These are phyloP conservation scores for Trifolium repens DNA, from an alignment of 306 rosid genomes.

Conservation along the genomic window DNA sequence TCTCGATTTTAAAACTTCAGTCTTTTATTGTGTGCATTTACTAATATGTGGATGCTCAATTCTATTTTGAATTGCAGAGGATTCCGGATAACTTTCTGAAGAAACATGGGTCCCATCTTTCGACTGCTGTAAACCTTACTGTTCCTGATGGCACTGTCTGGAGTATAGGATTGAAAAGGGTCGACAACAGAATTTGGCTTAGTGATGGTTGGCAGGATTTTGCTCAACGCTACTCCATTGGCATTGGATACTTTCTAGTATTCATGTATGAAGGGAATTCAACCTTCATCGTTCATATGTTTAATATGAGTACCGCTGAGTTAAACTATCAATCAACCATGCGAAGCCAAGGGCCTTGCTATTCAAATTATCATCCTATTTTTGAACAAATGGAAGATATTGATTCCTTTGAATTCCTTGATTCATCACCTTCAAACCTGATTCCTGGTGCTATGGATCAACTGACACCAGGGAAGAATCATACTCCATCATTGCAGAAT, in stretches of 20 bases:
- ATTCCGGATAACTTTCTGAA: slow-evolving; percentile 80
- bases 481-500: slow-evolving; percentile 72
- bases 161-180: slow-evolving; percentile 72
- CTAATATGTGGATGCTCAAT: slow-evolving; percentile 31
- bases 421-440: slow-evolving; percentile 50
- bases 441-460: slow-evolving; percentile 56
- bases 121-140: slow-evolving; percentile 61
- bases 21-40: slow-evolving; percentile 15
- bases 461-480: slow-evolving; percentile 56
- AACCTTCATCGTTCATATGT: slow-evolving; percentile 71
- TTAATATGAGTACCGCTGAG: slow-evolving; percentile 76
- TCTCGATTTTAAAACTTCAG: not conserved
- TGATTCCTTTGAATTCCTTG: slow-evolving; percentile 59
- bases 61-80: slow-evolving; percentile 61
- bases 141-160: slow-evolving; percentile 83
- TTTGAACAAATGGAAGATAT: slow-evolving; percentile 90
- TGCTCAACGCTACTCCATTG: slow-evolving; percentile 68
- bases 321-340: slow-evolving; percentile 68
- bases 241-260: slow-evolving; percentile 72
- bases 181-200: slow-evolving; percentile 68
- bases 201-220: slow-evolving; percentile 90
- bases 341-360: slow-evolving; percentile 58
- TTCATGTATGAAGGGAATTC: slow-evolving; percentile 89
- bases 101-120: slow-evolving; percentile 72
- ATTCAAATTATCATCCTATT: slow-evolving; percentile 53